Base-by-base conservation (phyloP, 2,329 filamentous ascomycete genomes). In the Neofusicoccum ribis region DNA sequence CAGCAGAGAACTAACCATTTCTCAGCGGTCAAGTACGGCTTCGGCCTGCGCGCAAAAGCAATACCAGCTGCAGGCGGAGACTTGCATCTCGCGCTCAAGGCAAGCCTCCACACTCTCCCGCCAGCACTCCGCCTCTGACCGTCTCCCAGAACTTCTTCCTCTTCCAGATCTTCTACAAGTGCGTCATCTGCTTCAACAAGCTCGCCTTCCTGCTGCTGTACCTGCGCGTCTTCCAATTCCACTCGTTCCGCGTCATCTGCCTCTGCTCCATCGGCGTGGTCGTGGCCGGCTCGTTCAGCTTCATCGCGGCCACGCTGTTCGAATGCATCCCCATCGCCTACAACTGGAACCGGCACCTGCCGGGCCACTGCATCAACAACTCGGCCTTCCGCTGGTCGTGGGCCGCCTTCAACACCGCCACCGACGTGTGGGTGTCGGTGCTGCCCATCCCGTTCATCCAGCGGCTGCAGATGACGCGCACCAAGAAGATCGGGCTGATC, bases 101-200 rank as follows among this genome's bases (percentile, higher is more conserved):
- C 70, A n/a, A 41, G 68, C 60, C 37, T 5, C 23, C 36, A 2
- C 46, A 50, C 6, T 7, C 11, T 1, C 17, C 6, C 4, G 11
- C 6, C 46, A 12, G 46, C 46, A 23, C 46, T n/a, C 0, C 20
- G 20, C 20, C 20, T 23, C 20, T 23, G 20, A 23, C 20, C 20
- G 20, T 23, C 20, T 23, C 5, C 3, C 50, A 73, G 71, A 70
- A 62, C 37, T 73, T 72, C 65, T 73, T 69, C 67, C 59, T 71
- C 9, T 69, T 71, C 1, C 68, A 71, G 15, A 34, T 67, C 2
- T 72, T 72, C 65, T 72, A 73, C 65, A 70, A 64, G 6, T 65
- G 72, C 17, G 69, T 69, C 15, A 73, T 71, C 31, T 68, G 67
- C 41, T 69, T 72, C 64, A 72, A 70, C 64, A 72, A 73, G 51